Evolutionary conservation across 495 filamentous ascomycete species (phyloP).

Genomic region (Aspergillus steynii): DNA sequence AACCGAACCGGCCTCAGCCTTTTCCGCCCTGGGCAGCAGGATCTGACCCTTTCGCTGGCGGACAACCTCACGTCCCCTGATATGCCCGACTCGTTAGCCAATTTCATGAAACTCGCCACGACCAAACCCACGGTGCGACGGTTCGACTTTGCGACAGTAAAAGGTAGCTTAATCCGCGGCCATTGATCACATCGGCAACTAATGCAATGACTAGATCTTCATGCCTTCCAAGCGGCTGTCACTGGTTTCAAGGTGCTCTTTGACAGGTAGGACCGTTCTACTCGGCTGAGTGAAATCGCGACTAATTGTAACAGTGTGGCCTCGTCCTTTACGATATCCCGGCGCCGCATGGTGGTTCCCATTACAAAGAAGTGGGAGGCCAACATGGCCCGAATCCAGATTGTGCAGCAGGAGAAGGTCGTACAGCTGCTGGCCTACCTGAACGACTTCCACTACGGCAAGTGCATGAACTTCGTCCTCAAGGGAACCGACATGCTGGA

Average conservation of each 20-base stretch:
- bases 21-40: conserved; percentile 63
- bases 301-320: conserved; percentile 36
- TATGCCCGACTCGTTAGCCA: conserved; percentile 51
- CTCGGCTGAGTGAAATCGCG: not conserved
- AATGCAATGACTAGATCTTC: conserved; percentile 59
- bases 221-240: conserved; percentile 71
- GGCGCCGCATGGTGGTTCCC: conserved; percentile 83
- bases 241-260: conserved; percentile 77
- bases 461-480: conserved; percentile 83
- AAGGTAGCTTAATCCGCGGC: conserved; percentile 29
- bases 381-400: conserved; percentile 68
- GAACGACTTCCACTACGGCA: conserved; percentile 72
- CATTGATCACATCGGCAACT: conserved; percentile 17
- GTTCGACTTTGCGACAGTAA: conserved; percentile 41
- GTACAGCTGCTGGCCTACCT: conserved; percentile 81
- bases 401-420: conserved; percentile 71
- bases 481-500: conserved; percentile 81
- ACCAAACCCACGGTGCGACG: conserved; percentile 42
- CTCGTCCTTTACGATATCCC: conserved; percentile 73
- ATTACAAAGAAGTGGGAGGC: conserved; percentile 92
- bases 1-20: conserved; percentile 61
- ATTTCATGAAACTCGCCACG: conserved; percentile 50
- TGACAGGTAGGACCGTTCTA: conserved; percentile 52
- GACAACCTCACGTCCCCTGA: conserved; percentile 63
- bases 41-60: conserved; percentile 66